These are phyloP conservation scores for Ganoderma lingzhi DNA, from an alignment of 1,284 basidiomycete species.

Conservation along the genomic window DNA sequence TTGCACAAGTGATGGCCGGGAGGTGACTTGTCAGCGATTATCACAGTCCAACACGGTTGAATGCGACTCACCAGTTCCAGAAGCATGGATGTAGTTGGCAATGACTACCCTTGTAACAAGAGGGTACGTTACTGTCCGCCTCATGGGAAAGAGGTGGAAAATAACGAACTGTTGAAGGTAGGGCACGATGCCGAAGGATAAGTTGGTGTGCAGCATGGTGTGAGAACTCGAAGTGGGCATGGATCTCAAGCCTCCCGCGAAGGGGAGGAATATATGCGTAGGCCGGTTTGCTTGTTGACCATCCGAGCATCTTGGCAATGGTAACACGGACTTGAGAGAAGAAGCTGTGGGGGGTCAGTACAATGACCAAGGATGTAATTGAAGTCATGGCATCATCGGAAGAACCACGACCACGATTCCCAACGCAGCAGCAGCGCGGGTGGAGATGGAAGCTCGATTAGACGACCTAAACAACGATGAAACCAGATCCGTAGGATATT, in stretches of 20 bases:
- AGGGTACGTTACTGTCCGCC: neutral
- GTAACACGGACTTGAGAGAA: neutral
- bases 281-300: neutral
- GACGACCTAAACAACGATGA: neutral
- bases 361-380: neutral
- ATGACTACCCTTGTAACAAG: constrained; percentile 3
- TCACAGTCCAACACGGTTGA: neutral
- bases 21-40: neutral
- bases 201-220: neutral
- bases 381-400: neutral
- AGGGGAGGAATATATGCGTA: neutral
- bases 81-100: constrained; percentile 20
- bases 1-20: neutral
- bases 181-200: neutral
- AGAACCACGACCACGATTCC: neutral
- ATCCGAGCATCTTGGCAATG: neutral
- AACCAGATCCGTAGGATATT: neutral
- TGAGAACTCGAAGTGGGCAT: neutral
- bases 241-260: too few species aligned
- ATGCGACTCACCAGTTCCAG: constrained; percentile 19
- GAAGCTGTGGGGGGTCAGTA: neutral
- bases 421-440: neutral
- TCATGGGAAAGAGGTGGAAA: neutral
- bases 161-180: neutral
- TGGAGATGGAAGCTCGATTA: neutral